These are phyloP conservation scores for Pythium pectinolyticum DNA, from an alignment of 352 stramenopile species.

Conservation along the genomic window DNA sequence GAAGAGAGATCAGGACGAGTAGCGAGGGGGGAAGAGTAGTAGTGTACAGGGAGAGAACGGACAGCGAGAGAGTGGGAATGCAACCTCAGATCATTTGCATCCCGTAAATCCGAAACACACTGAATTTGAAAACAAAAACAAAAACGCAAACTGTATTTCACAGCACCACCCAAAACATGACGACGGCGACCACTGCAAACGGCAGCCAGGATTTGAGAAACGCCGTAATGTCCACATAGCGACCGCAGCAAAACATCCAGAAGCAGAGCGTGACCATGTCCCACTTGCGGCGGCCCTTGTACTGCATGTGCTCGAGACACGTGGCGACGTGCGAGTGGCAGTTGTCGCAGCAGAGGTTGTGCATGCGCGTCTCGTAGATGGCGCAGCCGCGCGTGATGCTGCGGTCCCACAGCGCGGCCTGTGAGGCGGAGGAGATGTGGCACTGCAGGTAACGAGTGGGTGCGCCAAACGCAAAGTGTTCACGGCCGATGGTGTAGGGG, in stretches of 20 bases:
- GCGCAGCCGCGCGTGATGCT: constrained; percentile 85
- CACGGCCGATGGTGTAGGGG: constrained; percentile 90
- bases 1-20: too few relatives aligned
- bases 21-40: not conserved
- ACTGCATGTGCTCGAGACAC: constrained; percentile 66
- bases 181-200: constrained; percentile 28
- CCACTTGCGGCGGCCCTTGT: constrained; percentile 57
- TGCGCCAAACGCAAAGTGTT: constrained; percentile 87
- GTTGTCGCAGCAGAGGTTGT: constrained; percentile 97
- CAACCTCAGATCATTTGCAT: too few relatives aligned
- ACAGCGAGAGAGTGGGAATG: too few relatives aligned
- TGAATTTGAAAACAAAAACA: too few relatives aligned
- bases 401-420: constrained; percentile 88
- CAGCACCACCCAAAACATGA: constrained; percentile 24
- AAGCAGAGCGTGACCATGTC: constrained; percentile 85
- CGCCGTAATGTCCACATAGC: constrained; percentile 44
- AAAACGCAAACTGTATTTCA: too few relatives aligned
- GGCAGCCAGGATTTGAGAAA: constrained; percentile 47
- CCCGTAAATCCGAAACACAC: too few relatives aligned
- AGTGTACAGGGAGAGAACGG: constrained; percentile 9
- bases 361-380: constrained; percentile 93
- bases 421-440: constrained; percentile 36
- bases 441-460: constrained; percentile 90
- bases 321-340: constrained; percentile 96
- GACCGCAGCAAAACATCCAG: constrained; percentile 75